Conservation (phyloP, 164 flowering plant species). For the Macadamia integrifolia region DNA sequence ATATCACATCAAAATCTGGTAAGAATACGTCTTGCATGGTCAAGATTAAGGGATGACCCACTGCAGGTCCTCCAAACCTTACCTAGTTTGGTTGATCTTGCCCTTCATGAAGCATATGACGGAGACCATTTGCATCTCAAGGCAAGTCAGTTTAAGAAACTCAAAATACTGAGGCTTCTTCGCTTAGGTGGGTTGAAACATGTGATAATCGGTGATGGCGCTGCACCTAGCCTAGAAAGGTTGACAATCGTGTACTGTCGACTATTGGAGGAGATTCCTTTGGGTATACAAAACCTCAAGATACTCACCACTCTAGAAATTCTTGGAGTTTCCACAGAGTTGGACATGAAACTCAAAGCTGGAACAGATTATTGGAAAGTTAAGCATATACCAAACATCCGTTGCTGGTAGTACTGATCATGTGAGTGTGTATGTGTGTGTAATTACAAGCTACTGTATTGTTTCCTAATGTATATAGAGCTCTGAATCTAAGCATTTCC, state of each 20-base stretch:
- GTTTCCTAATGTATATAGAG: too few relatives aligned
- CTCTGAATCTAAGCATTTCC: too few relatives aligned
- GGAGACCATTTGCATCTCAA: too few relatives aligned
- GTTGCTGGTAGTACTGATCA: too few relatives aligned
- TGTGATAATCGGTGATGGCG: background rate
- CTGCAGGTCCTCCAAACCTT: background rate
- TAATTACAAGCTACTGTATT: too few relatives aligned
- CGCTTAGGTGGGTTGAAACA: background rate
- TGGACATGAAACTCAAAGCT: background rate
- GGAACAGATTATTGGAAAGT: background rate
- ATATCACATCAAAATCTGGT: background rate
- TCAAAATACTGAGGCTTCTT: background rate
- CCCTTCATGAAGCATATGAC: background rate
- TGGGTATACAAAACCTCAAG: background rate
- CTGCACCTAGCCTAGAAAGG: background rate
- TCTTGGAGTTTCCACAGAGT: background rate
- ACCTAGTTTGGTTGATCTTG: background rate
- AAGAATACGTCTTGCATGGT: background rate
- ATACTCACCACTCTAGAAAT: background rate
- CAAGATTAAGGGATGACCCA: background rate
- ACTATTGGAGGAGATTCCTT: background rate
- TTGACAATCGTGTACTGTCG: background rate
- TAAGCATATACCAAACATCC: background rate
- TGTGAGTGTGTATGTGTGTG: too few relatives aligned
- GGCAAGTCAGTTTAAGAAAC: background rate